Base-by-base conservation (phyloP, 2,329 filamentous ascomycete species). In the Calonectria henricotiae region DNA sequence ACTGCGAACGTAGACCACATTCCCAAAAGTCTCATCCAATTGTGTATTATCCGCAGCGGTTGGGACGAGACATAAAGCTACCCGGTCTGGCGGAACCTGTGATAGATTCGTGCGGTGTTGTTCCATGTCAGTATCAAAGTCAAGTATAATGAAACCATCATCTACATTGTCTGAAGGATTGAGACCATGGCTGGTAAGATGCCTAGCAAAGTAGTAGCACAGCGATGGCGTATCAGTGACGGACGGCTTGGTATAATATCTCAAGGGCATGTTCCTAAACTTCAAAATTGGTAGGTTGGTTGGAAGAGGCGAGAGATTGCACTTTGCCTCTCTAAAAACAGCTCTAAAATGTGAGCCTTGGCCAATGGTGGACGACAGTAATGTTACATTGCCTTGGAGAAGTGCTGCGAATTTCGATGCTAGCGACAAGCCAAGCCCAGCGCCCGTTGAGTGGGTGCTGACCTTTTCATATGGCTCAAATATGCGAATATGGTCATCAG, bases 381-480 rank as follows among this genome's bases (percentile, higher is more conserved):
- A 67, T 0, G 71, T 76, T 0, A 86, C 72, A 2, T 74, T 75
- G 0, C 85, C 85, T 11, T 83, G 76, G 13, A 86, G 77, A 0
- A 84, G 75, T 1, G 78, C 75, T 0, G 85, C 83, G 23, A 85
- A 82, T 44, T 83, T 85, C 9, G 77, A 74, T 4, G 85, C 81
- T 0, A 86, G 75, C 0, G 84, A 85, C 15, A 87, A 73, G 0
- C 85, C 85, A 0, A 86, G 77, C 0, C 85, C 83, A 32, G 82
- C 82, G 3, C 84, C 82, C 2, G 78, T 79, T 0, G 83, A 81
- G 41, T 84, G 78, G 0, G 71, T 70, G 39, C 81, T 78, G 1
- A 81, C 79, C 39, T 85, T 86, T 46, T 85, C 84, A 23, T 86
- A 85, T 0, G 83, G 76, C 4, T 83, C 77, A 32, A 86, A 86